Base-by-base conservation (phyloP, 371 early-diverging fungal genomes). In the Mortierella sp. region DNA sequence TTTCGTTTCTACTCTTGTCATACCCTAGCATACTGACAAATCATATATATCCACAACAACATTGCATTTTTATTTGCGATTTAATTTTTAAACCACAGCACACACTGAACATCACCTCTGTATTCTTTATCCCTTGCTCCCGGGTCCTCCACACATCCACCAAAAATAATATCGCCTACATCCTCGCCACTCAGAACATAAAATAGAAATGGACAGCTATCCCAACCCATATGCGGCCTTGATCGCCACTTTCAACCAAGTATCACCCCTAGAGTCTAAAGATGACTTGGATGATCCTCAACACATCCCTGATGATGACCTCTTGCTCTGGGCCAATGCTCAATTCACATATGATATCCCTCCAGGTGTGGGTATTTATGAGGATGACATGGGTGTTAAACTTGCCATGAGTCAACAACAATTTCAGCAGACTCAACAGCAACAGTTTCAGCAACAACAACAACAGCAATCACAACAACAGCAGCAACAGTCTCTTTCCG, bases 291-390 rank as follows among this genome's bases (percentile, higher is more conserved):
- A 76, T 12, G 76, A 76, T 35, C 63, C 71, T 51, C 76, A 76
- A 40, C 66, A 76, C 61, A 31, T 76, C 19, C 59, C 70, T 54
- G 76, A 76, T 31, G 86, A 87, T 59, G 89, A 89, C 65, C 77
- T 89, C 68, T 84, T 86, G 23, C 83, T 92, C 29, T 93, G 94
- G 94, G 87, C 92, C 43, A 91, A 90, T 70, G 90, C 91, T 22
- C 89, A 92, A 72, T 93, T 93, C 76, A 89, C 86, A 51, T 90
- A 90, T 58, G 93, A 93, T 71, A 85, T 83, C 47, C 72, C 84
- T 17, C 88, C 88, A 64, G 78, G 68, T 10, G 69, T 69, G 19
- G 78, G 76, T 19, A 66, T 70, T 32, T 76, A 70, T 43, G 76
- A 76, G 34, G 76, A 72, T 35, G 78, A 73, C 10, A 64, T 78